phyloP scores from a whole-genome alignment of 163 green algal genomes.

The Scenedesmus sp. region DNA sequence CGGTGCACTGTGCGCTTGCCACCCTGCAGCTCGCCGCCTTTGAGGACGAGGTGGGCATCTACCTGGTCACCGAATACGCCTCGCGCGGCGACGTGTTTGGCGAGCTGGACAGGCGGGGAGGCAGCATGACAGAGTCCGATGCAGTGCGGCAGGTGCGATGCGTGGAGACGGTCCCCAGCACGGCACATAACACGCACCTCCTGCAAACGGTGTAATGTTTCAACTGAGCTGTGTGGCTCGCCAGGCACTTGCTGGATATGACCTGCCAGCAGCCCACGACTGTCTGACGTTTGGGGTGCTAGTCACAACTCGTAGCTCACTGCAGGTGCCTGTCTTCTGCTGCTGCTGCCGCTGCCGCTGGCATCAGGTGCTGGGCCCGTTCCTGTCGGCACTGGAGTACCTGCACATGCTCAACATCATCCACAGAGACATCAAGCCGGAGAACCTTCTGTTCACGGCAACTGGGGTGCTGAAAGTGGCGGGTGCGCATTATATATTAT shows the following conservation, averaged over 20 bases:
- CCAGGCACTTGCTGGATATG: background rate
- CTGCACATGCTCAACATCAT: slow-evolving; percentile 82
- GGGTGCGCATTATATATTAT: too few relatives aligned
- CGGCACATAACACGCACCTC: too few relatives aligned
- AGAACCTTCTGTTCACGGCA: slow-evolving; percentile 80
- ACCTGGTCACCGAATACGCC: slow-evolving; percentile 79
- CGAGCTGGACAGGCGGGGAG: slow-evolving; percentile 65
- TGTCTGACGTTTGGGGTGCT: background rate
- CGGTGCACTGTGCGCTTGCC: background rate
- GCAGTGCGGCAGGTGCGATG: slow-evolving; percentile 60
- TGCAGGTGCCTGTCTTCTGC: background rate
- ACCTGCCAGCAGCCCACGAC: background rate
- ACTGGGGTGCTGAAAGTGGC: slow-evolving; percentile 76
- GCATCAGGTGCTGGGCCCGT: slow-evolving; percentile 70
- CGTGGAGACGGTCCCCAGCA: background rate
- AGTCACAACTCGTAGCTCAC: background rate
- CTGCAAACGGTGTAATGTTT: background rate
- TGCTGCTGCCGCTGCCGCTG: background rate
- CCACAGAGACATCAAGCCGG: slow-evolving; percentile 86
- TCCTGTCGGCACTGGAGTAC: slow-evolving; percentile 80
- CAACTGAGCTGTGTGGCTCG: background rate
- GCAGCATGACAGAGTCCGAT: slow-evolving; percentile 61
- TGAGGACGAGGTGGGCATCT: slow-evolving; percentile 82
- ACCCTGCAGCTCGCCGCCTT: slow-evolving; percentile 78
- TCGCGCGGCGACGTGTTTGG: slow-evolving; percentile 73